A percentile compares a stretch with the other conserved stretches of the same genome.
Conservation (phyloP, 345 rosid species). For the Kandelia obovata region DNA sequence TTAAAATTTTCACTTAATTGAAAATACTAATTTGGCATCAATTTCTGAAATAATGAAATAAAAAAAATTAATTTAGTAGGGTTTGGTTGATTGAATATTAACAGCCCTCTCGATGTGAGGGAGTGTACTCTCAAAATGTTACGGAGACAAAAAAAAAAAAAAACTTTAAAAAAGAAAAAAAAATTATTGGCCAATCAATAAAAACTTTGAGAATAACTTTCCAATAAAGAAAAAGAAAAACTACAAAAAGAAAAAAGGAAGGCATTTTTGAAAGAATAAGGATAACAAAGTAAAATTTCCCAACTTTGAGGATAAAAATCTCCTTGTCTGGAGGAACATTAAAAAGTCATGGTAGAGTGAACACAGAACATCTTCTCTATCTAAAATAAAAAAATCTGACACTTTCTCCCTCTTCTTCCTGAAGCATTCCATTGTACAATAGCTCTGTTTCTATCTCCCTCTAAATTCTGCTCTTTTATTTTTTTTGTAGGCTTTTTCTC, state of each 20-base stretch:
- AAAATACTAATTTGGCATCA: no score
- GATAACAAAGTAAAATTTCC: conserved; percentile 13
- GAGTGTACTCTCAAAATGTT: no score
- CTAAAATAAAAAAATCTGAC: conserved; percentile 23
- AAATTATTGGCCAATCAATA: no score
- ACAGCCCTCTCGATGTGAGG: no score
- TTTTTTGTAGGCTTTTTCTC: not conserved
- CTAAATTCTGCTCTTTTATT: not conserved
- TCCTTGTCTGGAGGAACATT: not conserved
- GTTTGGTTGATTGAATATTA: no score
- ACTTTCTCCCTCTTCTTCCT: conserved; percentile 9
- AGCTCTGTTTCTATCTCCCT: conserved; percentile 12
- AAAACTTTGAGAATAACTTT: not conserved
- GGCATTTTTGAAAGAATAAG: not conserved
- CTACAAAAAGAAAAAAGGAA: not conserved
- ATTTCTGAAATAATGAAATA: no score
- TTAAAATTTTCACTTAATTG: no score
- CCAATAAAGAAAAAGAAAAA: not conserved
- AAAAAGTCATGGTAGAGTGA: conserved; percentile 12
- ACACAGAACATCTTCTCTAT: not conserved
- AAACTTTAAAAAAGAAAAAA: no score
- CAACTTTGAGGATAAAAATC: not conserved
- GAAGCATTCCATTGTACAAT: not conserved
- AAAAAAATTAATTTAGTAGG: no score
- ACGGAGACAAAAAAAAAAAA: no score